phyloP scores from a whole-genome alignment of 169 alveolate genomes.

The Cryptosporidium sp. region DNA sequence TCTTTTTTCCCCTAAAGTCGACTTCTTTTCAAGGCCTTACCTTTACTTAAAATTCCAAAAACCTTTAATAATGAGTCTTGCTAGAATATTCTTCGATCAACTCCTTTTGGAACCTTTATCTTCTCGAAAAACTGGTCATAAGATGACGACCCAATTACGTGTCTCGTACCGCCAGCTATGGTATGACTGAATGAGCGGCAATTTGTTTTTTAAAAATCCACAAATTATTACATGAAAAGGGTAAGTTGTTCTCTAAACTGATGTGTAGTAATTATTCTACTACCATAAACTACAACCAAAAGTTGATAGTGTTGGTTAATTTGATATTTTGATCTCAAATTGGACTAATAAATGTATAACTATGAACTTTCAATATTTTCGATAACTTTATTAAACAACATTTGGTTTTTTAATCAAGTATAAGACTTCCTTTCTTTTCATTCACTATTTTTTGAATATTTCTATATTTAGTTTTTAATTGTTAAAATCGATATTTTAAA shows the following conservation, averaged over 20 bases:
- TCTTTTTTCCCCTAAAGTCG: slow-evolving; percentile 3
- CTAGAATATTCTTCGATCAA: background rate
- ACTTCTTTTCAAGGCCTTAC: background rate
- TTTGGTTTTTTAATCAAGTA: too few relatives aligned
- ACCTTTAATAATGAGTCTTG: background rate
- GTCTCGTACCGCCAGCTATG: slow-evolving; percentile 69
- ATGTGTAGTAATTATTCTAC: too few relatives aligned
- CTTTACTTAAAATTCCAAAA: background rate
- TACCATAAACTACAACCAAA: too few relatives aligned
- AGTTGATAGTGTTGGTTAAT: too few relatives aligned
- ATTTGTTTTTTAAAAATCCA: background rate
- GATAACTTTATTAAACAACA: too few relatives aligned
- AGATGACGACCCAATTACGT: slow-evolving; percentile 65
- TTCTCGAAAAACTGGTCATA: slow-evolving; percentile 21
- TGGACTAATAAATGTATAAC: too few relatives aligned
- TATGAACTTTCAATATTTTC: too few relatives aligned
- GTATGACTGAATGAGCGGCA: background rate
- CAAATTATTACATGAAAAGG: background rate
- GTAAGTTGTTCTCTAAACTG: background rate
- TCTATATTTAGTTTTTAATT: too few relatives aligned
- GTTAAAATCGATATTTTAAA: too few relatives aligned
- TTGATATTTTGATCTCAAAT: too few relatives aligned
- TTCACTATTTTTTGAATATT: too few relatives aligned
- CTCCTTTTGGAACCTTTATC: background rate
- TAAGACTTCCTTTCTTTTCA: too few relatives aligned